Base-by-base conservation (phyloP, 2,329 filamentous ascomycete species). In the Epichloe aotearoae region DNA sequence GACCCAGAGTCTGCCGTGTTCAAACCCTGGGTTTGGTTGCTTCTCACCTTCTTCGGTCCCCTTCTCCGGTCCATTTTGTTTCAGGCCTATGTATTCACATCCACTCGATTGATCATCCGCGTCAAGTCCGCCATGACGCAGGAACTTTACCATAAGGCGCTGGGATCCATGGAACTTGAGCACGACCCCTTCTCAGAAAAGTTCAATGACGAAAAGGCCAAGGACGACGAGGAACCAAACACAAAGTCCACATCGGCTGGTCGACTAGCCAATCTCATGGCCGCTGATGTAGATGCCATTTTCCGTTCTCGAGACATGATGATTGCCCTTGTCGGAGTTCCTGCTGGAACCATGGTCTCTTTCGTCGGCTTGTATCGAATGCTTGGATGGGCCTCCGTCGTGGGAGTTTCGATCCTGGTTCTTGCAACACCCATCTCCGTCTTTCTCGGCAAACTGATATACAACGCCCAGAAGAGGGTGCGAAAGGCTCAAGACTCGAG, bases 1-100 rank as follows among this genome's bases (percentile, higher is more conserved):
- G 58, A 69, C 33, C 74, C 75, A 1, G 59, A 62, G n/a, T 60
- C 57, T 19, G 69, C 74, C n/a, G 58, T 61, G 17, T 66, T 76
- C 30, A 68, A 68, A 26, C 75, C 76, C 2, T 73, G 70, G 65
- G 57, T 77, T 44, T 80, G 77, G 77, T 62, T 81, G 8, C 54
- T 72, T 2, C 66, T 80, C 36, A 66, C 80, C 53, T 79, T 79
- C 51, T 50, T 70, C 38, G 77, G 77, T 0, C 75, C 75, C 1
- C 33, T 68, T 40, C 58, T 64, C 3, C 71, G 73, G 14, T 76
- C 77, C 3, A 55, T 79, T 42, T 61, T 68, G 50, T 77, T 73
- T 54, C 76, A 81, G 58, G 75, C 76, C 55, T 80, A 80, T 58
- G 68, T 80, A 36, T 80, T 80, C 56, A 74, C 66, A 2, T 75